A percentile compares a stretch with the other conserved stretches of the same genome.
Conservation (phyloP, 1,139 yeast species). For the Kodamaea sp. region DNA sequence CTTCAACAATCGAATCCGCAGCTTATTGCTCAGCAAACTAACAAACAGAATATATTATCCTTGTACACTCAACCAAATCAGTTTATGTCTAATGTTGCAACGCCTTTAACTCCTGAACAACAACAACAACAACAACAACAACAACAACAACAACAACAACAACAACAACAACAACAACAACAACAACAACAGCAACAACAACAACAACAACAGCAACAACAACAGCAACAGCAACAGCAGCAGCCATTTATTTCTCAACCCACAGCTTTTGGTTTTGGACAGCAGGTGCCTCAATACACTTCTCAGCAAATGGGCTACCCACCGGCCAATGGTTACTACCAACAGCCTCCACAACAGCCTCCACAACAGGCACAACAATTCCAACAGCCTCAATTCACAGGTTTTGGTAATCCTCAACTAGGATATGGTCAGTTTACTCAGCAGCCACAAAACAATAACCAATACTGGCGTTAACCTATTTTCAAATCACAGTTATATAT, state of each 20-base stretch:
- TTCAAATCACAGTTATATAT: too few relatives aligned
- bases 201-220: constrained; percentile 12
- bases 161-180: constrained; percentile 20
- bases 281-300: constrained; percentile 10
- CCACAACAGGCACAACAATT: constrained; percentile 4
- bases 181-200: constrained; percentile 19
- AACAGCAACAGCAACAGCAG: constrained; percentile 13
- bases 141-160: constrained; percentile 17
- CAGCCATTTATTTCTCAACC: constrained; percentile 1
- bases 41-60: constrained; percentile 39
- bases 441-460: too few relatives aligned
- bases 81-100: constrained; percentile 26
- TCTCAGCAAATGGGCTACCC: constrained; percentile 2
- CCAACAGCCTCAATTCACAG: constrained; percentile 16
- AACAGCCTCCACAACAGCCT: constrained; percentile 7
- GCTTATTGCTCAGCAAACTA: constrained; percentile 42
- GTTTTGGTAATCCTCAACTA: constrained; percentile 11
- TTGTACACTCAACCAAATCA: constrained; percentile 38
- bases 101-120: constrained; percentile 14
- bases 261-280: constrained; percentile 10
- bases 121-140: constrained; percentile 15
- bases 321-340: constrained; percentile 1
- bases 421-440: too few relatives aligned
- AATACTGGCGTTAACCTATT: too few relatives aligned
- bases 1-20: constrained; percentile 44